Base-by-base conservation (phyloP, 768 basidiomycete genomes). In the Lactifluus echinatus region DNA sequence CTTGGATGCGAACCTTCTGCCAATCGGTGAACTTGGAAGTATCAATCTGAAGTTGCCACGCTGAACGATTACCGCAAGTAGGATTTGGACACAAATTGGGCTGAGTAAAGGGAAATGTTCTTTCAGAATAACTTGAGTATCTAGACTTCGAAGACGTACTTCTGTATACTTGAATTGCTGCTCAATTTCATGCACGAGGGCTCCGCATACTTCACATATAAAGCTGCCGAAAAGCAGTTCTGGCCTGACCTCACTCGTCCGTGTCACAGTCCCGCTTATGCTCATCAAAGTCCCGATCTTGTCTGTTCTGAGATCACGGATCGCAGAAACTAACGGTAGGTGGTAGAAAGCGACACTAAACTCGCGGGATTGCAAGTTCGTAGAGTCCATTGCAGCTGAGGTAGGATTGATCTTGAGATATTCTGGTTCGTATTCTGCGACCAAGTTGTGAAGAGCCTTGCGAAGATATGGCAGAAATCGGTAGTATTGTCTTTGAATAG, bases 131-230 rank as follows among this genome's bases (percentile, higher is more conserved):
- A n/a, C n/a, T n/a, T 63, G 71, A 19, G 34, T 23, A 14, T 12
- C 31, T 3, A 29, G 1, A 49, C 39, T 8, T 11, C 28, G 15
- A 40, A 21, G 19, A 51, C 67, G 49, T 63, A 93, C 93, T 77
- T 98, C 96, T 19, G 96, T 99, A 69, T 97, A 98, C 69, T 97
- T 99, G 80, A 99, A 99, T 68, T 99, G 96, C 68, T 99, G 96
- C 68, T 99, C 96, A 47, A 99, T 85, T 66, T 97, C 95, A 53
- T 87, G 82, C 24, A 97, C 86, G 11, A 87, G 75, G 29, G 88
- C 90, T 45, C 82, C 79, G 67, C 96, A 99, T 42, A 86, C 79
- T 70, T 91, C 87, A 65, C 96, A 99, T 46, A 87, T 82, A 69
- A 96, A 99, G 57, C 89, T 93, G 19, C 95, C 96, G 65, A 80